Conservation (phyloP, 2,329 filamentous ascomycete species). For the Helotiales sp. region DNA sequence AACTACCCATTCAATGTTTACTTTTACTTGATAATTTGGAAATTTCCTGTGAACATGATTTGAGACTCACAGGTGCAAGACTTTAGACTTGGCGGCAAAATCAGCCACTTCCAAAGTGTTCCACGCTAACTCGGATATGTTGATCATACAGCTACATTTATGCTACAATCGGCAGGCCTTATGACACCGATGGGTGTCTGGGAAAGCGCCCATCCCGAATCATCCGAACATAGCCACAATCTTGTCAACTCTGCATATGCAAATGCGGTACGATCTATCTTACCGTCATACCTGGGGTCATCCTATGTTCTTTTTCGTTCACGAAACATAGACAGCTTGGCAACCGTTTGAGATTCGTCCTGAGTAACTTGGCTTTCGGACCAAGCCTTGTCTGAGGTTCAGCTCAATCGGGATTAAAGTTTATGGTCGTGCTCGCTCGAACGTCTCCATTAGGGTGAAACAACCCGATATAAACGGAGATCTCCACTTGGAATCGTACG, state of each 20-base stretch:
- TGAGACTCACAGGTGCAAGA: background rate
- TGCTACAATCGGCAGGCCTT: background rate
- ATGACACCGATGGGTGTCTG: background rate
- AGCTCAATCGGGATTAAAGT: background rate
- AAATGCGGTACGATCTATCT: background rate
- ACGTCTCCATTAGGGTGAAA: background rate
- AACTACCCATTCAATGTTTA: constrained; percentile 24
- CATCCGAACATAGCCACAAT: background rate
- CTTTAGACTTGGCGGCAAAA: too few relatives aligned
- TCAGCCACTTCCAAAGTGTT: background rate
- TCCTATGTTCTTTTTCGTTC: background rate
- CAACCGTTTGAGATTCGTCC: background rate
- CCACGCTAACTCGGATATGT: background rate
- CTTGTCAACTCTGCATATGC: background rate
- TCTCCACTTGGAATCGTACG: too few relatives aligned
- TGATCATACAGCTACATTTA: background rate
- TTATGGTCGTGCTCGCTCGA: background rate
- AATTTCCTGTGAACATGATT: background rate
- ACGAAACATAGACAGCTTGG: background rate
- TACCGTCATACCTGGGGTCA: background rate
- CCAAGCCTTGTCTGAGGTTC: background rate
- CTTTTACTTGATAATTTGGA: constrained; percentile 1
- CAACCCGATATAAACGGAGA: too few relatives aligned
- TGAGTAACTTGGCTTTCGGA: background rate
- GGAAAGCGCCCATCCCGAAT: background rate